Evolutionary conservation across 495 filamentous ascomycete genomes (phyloP).

Genomic region (Hyaloscypha bicolor): DNA sequence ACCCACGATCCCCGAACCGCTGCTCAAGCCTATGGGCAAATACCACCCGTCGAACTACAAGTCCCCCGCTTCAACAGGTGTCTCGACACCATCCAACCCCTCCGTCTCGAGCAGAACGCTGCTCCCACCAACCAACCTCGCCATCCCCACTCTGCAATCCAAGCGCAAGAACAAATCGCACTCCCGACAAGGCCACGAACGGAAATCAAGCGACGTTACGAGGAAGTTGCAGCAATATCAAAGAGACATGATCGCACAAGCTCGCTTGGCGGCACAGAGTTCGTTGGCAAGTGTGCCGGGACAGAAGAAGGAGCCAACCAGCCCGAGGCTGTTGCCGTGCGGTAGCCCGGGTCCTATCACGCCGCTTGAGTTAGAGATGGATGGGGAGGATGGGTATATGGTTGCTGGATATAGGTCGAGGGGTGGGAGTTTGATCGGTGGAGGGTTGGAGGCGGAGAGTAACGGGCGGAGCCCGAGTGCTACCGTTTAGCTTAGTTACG

Average conservation of each 20-base stretch:
- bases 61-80: constrained; percentile 8
- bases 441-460: not conserved
- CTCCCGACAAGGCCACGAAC: constrained; percentile 34
- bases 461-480: not conserved
- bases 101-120: not conserved
- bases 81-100: constrained; percentile 4
- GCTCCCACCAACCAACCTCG: constrained; percentile 16
- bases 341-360: constrained; percentile 80
- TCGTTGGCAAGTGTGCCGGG: constrained; percentile 31
- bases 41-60: constrained; percentile 58
- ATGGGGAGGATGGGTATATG: constrained; percentile 21
- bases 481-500: not conserved
- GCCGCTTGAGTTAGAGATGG: constrained; percentile 68
- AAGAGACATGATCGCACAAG: constrained; percentile 60
- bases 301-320: constrained; percentile 44
- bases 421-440: not conserved
- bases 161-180: constrained; percentile 17
- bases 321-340: constrained; percentile 67
- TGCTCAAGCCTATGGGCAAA: constrained; percentile 50
- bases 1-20: constrained; percentile 15
- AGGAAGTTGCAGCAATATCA: constrained; percentile 59
- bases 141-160: constrained; percentile 18
- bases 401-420: constrained; percentile 17
- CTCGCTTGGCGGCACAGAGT: constrained; percentile 39
- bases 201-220: constrained; percentile 45